A percentile compares a stretch with the other conserved stretches of the same genome.
Evolutionary conservation across 257 asterid species (phyloP).

Genomic region (Agastache rugosa): DNA sequence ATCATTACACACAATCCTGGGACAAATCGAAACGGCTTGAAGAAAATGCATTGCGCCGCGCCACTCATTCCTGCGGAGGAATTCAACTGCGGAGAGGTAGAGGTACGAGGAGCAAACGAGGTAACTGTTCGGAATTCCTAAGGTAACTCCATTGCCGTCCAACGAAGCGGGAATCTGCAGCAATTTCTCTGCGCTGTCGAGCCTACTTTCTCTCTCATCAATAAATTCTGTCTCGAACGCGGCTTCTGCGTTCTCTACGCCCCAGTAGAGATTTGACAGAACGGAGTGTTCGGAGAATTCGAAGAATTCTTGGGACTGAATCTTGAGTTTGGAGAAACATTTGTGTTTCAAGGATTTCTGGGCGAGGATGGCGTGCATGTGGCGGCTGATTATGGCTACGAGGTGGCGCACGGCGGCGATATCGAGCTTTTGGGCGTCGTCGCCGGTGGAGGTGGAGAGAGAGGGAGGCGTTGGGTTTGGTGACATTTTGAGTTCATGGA

Average conservation of each 20-base stretch:
- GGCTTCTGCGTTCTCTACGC: conserved; percentile 58
- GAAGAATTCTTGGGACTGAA: conserved; percentile 56
- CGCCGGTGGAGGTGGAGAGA: conserved; percentile 38
- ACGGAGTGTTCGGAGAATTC: conserved; percentile 77
- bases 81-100: conserved; percentile 61
- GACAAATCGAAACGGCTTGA: conserved; percentile 69
- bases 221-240: conserved; percentile 42
- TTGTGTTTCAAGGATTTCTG: conserved; percentile 51
- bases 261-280: conserved; percentile 84
- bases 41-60: conserved; percentile 80
- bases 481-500: conserved; percentile 48
- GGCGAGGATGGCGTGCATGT: conserved; percentile 51
- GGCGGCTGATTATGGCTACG: conserved; percentile 50
- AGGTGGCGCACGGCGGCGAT: conserved; percentile 55
- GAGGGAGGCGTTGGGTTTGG: conserved; percentile 28
- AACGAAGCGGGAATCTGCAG: conserved; percentile 89
- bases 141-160: conserved; percentile 63
- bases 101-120: conserved; percentile 67
- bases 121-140: conserved; percentile 60
- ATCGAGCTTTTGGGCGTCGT: conserved; percentile 53
- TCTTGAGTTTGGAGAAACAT: conserved; percentile 64
- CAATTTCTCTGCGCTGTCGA: conserved; percentile 70
- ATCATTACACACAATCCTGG: conserved; percentile 56
- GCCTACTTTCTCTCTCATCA: conserved; percentile 44
- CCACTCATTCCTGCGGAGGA: conserved; percentile 63